A percentile compares a stretch with the other conserved stretches of the same genome.
Conservation (phyloP, 768 basidiomycete species). For the Leucocoprinus leucothites region DNA sequence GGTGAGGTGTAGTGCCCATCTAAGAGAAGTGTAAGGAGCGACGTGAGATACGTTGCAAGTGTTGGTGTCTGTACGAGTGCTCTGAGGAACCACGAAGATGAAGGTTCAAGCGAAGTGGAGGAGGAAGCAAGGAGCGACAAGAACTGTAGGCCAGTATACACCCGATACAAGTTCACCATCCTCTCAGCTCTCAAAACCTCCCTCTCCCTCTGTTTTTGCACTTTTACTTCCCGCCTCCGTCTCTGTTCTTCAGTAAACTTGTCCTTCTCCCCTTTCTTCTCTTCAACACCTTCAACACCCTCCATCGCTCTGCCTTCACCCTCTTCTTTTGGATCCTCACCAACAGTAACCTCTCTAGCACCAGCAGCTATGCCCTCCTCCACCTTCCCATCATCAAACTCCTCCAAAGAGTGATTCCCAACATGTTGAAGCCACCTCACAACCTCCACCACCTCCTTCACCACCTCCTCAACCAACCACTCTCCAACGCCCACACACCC, state of each 20-base stretch:
- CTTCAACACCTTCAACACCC: conserved; percentile 9
- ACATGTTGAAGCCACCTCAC: conserved; percentile 28
- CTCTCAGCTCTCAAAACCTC: background rate
- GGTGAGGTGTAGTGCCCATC: conserved; percentile 45
- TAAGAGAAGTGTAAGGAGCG: conserved; percentile 43
- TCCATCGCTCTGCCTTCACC: too few species aligned
- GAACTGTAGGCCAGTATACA: conserved; percentile 47
- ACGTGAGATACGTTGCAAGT: conserved; percentile 35
- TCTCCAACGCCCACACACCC: conserved; percentile 58
- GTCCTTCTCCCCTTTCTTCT: conserved; percentile 13
- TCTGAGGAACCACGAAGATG: conserved; percentile 40
- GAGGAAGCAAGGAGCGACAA: conserved; percentile 41
- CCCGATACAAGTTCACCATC: conserved; percentile 44
- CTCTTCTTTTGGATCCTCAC: background rate
- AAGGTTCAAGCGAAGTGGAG: conserved; percentile 25
- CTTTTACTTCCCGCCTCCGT: too few species aligned
- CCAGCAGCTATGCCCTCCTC: too few species aligned
- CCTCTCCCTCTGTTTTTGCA: background rate
- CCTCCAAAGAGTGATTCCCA: background rate
- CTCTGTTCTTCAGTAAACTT: background rate
- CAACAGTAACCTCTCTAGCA: background rate
- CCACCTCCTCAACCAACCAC: conserved; percentile 67
- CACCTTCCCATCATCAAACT: background rate
- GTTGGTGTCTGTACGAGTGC: conserved; percentile 43
- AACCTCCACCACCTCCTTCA: conserved; percentile 44